phyloP scores from a whole-genome alignment of 805 yeast species.

The Candida manassasensis region DNA sequence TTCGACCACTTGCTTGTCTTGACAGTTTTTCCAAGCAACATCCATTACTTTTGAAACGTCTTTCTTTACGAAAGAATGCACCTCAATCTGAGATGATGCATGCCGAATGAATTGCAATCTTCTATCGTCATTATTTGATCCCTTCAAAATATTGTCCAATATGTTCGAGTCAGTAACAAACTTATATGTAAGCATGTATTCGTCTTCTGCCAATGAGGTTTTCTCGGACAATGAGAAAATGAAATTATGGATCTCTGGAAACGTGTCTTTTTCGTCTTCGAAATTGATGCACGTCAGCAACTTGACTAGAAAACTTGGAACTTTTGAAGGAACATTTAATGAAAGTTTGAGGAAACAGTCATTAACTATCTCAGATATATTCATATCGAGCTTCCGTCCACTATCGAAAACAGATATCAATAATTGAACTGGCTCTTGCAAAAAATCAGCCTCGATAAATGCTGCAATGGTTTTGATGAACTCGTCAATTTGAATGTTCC shows the following conservation, averaged over 20 bases:
- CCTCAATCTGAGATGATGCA: not conserved
- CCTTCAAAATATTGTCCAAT: slow-evolving; percentile 14
- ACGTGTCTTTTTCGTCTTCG: slow-evolving; percentile 12
- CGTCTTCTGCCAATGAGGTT: slow-evolving; percentile 15
- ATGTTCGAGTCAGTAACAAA: slow-evolving; percentile 15
- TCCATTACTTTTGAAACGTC: slow-evolving; percentile 5
- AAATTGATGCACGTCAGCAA: slow-evolving; percentile 11
- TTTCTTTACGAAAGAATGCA: not conserved
- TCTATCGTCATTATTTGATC: slow-evolving; percentile 7
- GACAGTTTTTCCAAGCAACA: slow-evolving; percentile 14
- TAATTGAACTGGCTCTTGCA: slow-evolving; percentile 18
- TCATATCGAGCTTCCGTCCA: slow-evolving; percentile 11
- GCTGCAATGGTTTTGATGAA: slow-evolving; percentile 17
- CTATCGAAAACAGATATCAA: slow-evolving; percentile 18
- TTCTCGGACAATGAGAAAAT: slow-evolving; percentile 27
- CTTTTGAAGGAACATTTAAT: slow-evolving; percentile 10
- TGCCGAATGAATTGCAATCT: slow-evolving; percentile 13
- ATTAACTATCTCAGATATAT: slow-evolving; percentile 26
- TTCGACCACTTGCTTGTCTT: slow-evolving; percentile 6
- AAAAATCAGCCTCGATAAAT: slow-evolving; percentile 22
- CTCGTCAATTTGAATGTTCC: slow-evolving; percentile 2
- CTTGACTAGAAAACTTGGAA: slow-evolving; percentile 4
- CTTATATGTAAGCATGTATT: slow-evolving; percentile 17
- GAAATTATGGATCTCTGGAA: slow-evolving; percentile 23
- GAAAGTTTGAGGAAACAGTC: slow-evolving; percentile 28